A percentile compares a stretch with the other conserved stretches of the same genome.
Conservation (phyloP, 1,139 yeast species). For the Geotrichum klebahnii region DNA sequence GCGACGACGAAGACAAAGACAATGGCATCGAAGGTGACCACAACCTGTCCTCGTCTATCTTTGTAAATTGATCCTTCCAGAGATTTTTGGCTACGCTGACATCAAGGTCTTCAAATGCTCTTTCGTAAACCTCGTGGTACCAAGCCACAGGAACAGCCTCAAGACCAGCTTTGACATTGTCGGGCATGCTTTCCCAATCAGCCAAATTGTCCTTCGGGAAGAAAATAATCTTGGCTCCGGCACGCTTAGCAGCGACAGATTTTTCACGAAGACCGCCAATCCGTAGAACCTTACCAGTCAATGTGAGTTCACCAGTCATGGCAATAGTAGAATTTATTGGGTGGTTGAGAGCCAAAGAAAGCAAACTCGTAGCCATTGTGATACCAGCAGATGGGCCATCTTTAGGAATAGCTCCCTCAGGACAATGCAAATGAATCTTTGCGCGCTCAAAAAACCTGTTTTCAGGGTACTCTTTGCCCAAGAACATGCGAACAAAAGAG, state of each 20-base stretch:
- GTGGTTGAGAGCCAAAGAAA: conserved; percentile 75
- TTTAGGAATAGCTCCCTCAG: conserved; percentile 95
- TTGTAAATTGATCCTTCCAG: conserved; percentile 54
- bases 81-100: conserved; percentile 53
- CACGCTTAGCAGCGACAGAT: conserved; percentile 90
- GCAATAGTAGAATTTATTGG: conserved; percentile 70
- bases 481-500: conserved; percentile 80
- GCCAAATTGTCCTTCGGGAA: conserved; percentile 92
- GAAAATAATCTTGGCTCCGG: conserved; percentile 83
- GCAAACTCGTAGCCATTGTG: conserved; percentile 82
- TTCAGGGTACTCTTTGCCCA: conserved; percentile 71
- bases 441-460: conserved; percentile 91
- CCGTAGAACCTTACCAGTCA: conserved; percentile 87
- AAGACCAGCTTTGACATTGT: conserved; percentile 80
- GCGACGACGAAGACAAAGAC: background rate
- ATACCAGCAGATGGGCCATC: conserved; percentile 99
- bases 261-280: conserved; percentile 96
- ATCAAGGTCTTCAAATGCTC: conserved; percentile 59
- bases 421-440: conserved; percentile 90
- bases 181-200: conserved; percentile 92
- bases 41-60: conserved; percentile 35
- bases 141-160: conserved; percentile 83
- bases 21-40: background rate
- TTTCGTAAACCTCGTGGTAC: conserved; percentile 79
- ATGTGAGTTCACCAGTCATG: conserved; percentile 94